Evolutionary conservation across 164 flowering plant species (phyloP).

Genomic region (Umbilicus rupestris): DNA sequence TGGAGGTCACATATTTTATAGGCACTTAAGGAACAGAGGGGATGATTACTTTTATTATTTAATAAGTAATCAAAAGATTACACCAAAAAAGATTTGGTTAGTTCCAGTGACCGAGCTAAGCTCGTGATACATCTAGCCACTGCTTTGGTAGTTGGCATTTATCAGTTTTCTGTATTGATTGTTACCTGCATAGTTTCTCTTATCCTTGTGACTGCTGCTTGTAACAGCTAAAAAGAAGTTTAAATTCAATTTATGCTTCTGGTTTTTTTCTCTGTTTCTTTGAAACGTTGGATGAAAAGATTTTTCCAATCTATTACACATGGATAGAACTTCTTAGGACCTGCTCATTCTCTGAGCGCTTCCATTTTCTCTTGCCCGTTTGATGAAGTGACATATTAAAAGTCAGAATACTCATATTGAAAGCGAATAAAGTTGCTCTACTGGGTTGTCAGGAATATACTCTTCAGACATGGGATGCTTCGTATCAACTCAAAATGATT

Average conservation of each 20-base stretch:
- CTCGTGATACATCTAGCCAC: not conserved
- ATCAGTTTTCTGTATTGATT: not conserved
- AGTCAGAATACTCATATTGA: not conserved
- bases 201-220: not conserved
- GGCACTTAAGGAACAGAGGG: not conserved
- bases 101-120: not conserved
- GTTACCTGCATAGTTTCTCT: not conserved
- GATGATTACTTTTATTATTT: too few relatives aligned
- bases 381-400: not conserved
- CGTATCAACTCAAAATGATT: conserved; percentile 50
- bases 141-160: not conserved
- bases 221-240: not conserved
- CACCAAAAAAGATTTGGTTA: not conserved
- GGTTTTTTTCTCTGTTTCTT: too few relatives aligned
- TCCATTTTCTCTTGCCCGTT: not conserved
- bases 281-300: not conserved
- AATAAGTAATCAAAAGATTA: too few relatives aligned
- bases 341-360: not conserved
- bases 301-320: too few relatives aligned
- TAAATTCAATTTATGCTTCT: not conserved
- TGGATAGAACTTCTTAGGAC: not conserved
- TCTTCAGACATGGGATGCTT: conserved; percentile 62
- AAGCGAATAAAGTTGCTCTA: not conserved
- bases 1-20: not conserved
- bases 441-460: conserved; percentile 19